These are phyloP conservation scores for Scenedesmus sp. DNA, from an alignment of 163 green algal genomes.

Conservation along the genomic window DNA sequence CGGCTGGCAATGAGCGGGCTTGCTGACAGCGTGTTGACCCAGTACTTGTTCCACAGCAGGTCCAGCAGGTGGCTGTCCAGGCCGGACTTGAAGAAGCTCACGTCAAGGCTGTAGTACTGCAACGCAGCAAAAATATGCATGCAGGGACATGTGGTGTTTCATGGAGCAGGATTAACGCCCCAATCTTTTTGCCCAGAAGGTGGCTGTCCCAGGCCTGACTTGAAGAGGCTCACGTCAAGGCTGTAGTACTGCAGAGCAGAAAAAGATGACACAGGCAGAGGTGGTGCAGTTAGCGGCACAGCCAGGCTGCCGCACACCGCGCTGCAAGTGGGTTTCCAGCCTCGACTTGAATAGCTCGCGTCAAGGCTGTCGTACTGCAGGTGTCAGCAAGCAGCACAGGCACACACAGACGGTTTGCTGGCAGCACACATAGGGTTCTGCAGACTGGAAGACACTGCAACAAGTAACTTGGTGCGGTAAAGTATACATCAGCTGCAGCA, in stretches of 20 bases:
- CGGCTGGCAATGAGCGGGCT: conserved; percentile 77
- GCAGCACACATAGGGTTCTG: too few species aligned
- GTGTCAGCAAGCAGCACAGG: too few species aligned
- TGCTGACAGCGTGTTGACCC: conserved; percentile 90
- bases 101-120: conserved; percentile 92
- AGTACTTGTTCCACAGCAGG: conserved; percentile 91
- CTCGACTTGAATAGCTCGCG: conserved; percentile 95
- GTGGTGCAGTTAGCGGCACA: too few species aligned
- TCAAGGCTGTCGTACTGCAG: too few species aligned
- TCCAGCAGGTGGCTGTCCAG: conserved; percentile 84
- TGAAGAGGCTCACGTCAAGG: conserved; percentile 96
- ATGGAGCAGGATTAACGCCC: not conserved
- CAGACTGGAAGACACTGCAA: too few species aligned
- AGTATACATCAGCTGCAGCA: too few species aligned
- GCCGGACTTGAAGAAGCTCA: conserved; percentile 95
- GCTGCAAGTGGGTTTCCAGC: too few species aligned
- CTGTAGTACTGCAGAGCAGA: conserved; percentile 84
- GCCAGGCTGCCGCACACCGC: too few species aligned
- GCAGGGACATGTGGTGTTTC: not conserved
- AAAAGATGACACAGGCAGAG: too few species aligned
- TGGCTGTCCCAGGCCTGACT: conserved; percentile 78
- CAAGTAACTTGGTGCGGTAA: too few species aligned
- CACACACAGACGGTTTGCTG: too few species aligned
- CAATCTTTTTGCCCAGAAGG: not conserved
- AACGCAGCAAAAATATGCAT: not conserved